These are phyloP conservation scores for Eucalyptus cladocalyx DNA, from an alignment of 345 rosid species.

Conservation along the genomic window DNA sequence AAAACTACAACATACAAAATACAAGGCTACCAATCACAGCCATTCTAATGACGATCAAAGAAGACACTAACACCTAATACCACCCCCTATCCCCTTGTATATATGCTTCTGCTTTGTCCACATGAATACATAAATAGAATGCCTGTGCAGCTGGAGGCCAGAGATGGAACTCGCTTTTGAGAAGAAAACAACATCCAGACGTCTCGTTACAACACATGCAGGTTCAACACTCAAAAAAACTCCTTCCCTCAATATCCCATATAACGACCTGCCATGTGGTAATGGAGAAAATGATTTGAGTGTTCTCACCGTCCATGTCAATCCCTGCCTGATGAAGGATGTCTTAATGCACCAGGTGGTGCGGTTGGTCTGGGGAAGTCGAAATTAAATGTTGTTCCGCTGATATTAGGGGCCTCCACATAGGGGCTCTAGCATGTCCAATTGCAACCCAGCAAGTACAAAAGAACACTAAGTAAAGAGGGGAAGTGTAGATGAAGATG, in stretches of 20 bases:
- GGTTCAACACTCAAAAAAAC: neutral
- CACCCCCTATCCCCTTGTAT: neutral
- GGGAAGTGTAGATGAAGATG: neutral
- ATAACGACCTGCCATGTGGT: neutral
- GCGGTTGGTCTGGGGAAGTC: slow-evolving; percentile 59
- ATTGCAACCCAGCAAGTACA: neutral
- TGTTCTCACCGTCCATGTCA: neutral
- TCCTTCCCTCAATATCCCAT: neutral
- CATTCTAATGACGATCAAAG: neutral
- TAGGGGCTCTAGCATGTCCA: slow-evolving; percentile 43
- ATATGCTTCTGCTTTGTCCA: neutral
- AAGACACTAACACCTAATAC: neutral
- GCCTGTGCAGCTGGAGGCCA: neutral
- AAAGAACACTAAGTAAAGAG: neutral
- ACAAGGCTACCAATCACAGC: neutral
- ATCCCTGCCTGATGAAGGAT: slow-evolving; percentile 21
- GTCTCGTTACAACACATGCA: neutral
- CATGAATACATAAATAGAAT: neutral
- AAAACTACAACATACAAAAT: neutral
- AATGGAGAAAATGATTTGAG: neutral
- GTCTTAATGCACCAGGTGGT: slow-evolving; percentile 68
- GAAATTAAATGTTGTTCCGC: slow-evolving; percentile 1
- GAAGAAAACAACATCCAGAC: neutral
- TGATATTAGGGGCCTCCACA: slow-evolving; percentile 55
- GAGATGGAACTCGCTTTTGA: neutral